A percentile compares a stretch with the other conserved stretches of the same genome.
Conservation (phyloP, 345 rosid species). For the Brassica cretica region DNA sequence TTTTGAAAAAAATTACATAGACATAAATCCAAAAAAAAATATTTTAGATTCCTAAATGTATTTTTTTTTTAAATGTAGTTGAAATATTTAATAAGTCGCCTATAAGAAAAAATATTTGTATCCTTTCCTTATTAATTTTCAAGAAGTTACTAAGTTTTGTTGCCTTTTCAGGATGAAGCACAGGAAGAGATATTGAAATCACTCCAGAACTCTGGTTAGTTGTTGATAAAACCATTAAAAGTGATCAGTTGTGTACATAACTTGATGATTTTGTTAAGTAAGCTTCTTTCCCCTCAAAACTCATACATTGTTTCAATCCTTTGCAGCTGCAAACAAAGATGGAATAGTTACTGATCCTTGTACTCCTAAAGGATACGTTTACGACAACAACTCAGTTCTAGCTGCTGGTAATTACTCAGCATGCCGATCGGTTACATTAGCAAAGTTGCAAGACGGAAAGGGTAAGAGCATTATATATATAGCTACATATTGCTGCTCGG, state of each 20-base stretch:
- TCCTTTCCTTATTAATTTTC: background rate
- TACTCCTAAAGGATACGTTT: conserved; percentile 75
- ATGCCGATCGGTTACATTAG: conserved; percentile 74
- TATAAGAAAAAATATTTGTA: background rate
- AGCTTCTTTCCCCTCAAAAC: background rate
- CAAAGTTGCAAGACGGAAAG: conserved; percentile 65
- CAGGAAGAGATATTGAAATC: conserved; percentile 57
- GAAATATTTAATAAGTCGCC: background rate
- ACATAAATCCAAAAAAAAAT: too few relatives aligned
- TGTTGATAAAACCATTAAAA: background rate
- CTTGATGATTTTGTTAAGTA: background rate
- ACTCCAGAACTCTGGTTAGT: conserved; percentile 52
- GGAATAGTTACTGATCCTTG: conserved; percentile 64
- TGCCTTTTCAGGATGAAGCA: conserved; percentile 71
- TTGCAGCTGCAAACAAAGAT: conserved; percentile 48
- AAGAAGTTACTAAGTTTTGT: conserved; percentile 27
- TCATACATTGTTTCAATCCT: conserved; percentile 40
- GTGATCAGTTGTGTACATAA: background rate
- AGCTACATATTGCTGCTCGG: background rate
- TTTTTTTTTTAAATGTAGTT: too few relatives aligned
- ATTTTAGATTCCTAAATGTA: too few relatives aligned
- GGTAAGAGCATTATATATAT: conserved; percentile 43
- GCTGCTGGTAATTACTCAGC: conserved; percentile 76
- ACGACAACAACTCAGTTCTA: conserved; percentile 39
- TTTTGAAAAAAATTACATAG: too few relatives aligned